phyloP scores from a whole-genome alignment of 225 moss, liverwort and hornwort species.

The Straminergon stramineum region DNA sequence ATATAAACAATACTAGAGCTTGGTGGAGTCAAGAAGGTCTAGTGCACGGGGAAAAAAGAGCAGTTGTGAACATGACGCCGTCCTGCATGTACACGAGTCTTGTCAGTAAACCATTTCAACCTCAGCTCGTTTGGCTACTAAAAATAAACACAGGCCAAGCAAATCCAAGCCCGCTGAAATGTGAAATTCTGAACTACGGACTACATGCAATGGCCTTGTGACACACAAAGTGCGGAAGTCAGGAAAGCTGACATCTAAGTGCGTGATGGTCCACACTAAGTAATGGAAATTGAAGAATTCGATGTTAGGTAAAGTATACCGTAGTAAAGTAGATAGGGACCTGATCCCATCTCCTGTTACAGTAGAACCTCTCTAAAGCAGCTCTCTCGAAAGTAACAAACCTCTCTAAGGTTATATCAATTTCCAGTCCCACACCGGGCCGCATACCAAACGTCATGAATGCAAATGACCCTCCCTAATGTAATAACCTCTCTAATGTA shows the following conservation, averaged over 20 bases:
- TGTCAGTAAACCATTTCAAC: not conserved
- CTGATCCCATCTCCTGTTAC: not conserved
- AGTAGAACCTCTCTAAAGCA: not conserved
- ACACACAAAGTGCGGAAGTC: not conserved
- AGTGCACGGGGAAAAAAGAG: not conserved
- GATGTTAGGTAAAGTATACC: not conserved
- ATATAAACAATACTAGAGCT: not conserved
- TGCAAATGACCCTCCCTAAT: not conserved
- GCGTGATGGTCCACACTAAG: not conserved
- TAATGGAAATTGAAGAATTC: not conserved
- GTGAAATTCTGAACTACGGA: not conserved
- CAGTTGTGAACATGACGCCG: not conserved
- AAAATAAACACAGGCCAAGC: not conserved
- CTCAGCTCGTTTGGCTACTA: not conserved
- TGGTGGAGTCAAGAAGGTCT: not conserved
- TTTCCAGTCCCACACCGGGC: not conserved
- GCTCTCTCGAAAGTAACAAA: not conserved
- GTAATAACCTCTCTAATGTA: not conserved
- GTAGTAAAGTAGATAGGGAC: not conserved
- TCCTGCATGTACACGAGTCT: not conserved
- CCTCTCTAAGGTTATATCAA: not conserved
- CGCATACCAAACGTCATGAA: not conserved
- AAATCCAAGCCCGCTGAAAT: not conserved
- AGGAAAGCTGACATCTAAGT: not conserved
- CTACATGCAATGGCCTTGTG: not conserved